phyloP scores from a whole-genome alignment of 371 early-diverging fungal species.

The Saksenaea oblongispora region DNA sequence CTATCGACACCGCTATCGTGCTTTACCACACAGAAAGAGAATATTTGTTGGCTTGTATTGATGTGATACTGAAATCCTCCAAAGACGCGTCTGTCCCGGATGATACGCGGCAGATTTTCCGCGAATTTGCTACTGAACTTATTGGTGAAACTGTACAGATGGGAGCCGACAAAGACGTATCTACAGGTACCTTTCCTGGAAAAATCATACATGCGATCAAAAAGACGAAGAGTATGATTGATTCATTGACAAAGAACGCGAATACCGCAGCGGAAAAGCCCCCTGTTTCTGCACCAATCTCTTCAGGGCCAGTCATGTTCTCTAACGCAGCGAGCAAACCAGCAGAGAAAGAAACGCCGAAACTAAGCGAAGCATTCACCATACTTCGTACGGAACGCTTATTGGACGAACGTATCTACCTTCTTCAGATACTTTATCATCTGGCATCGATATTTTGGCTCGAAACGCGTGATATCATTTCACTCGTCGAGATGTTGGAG shows the following conservation, averaged over 20 bases:
- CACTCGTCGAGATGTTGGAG: conserved; percentile 58
- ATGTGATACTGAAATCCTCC: conserved; percentile 60
- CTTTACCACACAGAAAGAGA: conserved; percentile 72
- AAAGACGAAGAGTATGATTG: conserved; percentile 25
- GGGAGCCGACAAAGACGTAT: background rate
- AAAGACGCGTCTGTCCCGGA: conserved; percentile 45
- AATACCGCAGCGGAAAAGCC: conserved; percentile 11
- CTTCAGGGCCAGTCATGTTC: background rate
- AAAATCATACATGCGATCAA: conserved; percentile 25
- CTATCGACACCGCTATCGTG: conserved; percentile 66
- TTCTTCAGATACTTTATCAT: conserved; percentile 60
- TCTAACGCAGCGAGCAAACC: background rate
- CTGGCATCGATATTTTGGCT: conserved; percentile 54
- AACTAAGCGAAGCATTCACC: conserved; percentile 26
- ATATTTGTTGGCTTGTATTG: conserved; percentile 62
- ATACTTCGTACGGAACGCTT: conserved; percentile 37
- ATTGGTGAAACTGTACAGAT: conserved; percentile 11
- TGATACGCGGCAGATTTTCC: conserved; percentile 48
- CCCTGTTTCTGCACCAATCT: background rate
- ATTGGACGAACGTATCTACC: conserved; percentile 56
- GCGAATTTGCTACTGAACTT: conserved; percentile 23
- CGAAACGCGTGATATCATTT: conserved; percentile 49
- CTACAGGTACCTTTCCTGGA: conserved; percentile 14
- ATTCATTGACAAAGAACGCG: conserved; percentile 17
- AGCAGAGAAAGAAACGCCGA: background rate